These are phyloP conservation scores for Geranomyces variabilis DNA, from an alignment of 192 early-diverging fungal genomes.

Conservation along the genomic window DNA sequence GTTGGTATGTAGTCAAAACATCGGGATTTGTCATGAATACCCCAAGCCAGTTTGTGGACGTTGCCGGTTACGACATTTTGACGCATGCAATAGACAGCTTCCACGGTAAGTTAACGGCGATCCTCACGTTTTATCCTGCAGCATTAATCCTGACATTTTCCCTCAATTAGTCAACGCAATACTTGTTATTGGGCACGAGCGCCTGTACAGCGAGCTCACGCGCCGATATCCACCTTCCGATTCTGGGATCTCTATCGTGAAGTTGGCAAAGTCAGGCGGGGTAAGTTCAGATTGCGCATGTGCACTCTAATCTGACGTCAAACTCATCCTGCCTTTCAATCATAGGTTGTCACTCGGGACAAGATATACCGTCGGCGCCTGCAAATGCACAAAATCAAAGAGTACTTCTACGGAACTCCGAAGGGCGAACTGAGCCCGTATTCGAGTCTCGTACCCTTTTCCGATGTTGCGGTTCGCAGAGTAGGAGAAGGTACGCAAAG, in stretches of 20 bases:
- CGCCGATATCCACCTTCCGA: conserved; percentile 52
- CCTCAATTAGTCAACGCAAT: conserved; percentile 79
- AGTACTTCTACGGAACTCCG: conserved; percentile 93
- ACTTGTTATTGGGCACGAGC: conserved; percentile 90
- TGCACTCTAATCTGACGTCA: neutral
- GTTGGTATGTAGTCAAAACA: conserved; percentile 47
- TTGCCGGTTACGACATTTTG: conserved; percentile 73
- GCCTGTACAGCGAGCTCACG: conserved; percentile 83
- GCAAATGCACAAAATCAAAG: conserved; percentile 75
- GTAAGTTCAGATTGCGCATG: conserved; percentile 44
- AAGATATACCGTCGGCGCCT: conserved; percentile 65
- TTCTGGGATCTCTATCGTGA: conserved; percentile 69
- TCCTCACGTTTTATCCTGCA: neutral
- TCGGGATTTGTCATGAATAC: conserved; percentile 90
- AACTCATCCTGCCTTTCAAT: neutral
- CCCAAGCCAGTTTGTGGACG: conserved; percentile 76
- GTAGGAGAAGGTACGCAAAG: conserved; percentile 67
- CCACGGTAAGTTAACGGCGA: conserved; percentile 47
- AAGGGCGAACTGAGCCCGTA: conserved; percentile 81
- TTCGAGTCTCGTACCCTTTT: conserved; percentile 75
- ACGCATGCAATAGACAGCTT: conserved; percentile 74
- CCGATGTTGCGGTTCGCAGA: conserved; percentile 76
- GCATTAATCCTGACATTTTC: neutral
- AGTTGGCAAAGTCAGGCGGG: conserved; percentile 91
- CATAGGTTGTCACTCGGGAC: conserved; percentile 85